These are phyloP conservation scores for Castanea sativa DNA, from an alignment of 306 rosid species.

Conservation along the genomic window DNA sequence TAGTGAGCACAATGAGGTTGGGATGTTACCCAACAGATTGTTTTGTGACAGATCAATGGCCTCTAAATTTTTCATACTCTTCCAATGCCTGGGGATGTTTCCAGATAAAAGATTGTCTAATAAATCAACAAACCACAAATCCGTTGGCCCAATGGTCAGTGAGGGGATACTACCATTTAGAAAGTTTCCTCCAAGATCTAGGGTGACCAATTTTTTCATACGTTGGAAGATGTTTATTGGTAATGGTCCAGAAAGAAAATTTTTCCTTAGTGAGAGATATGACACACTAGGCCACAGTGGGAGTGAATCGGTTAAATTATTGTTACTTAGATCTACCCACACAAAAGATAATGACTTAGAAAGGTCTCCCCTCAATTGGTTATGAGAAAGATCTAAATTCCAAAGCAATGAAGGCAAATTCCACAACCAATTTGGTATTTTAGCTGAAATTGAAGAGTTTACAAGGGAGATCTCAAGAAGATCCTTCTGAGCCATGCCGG, in stretches of 20 bases:
- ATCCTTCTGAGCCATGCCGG: slow-evolving; percentile 7
- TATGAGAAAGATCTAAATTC: neutral
- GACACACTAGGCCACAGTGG: neutral
- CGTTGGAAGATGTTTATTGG: no score
- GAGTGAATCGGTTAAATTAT: neutral
- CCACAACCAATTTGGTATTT: slow-evolving; percentile 18
- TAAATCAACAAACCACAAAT: no score
- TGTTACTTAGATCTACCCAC: neutral
- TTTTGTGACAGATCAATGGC: neutral
- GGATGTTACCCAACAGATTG: neutral
- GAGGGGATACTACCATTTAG: neutral
- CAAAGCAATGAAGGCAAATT: neutral
- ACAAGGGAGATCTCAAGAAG: neutral
- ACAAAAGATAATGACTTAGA: neutral
- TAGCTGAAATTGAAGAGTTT: neutral
- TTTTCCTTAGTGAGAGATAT: no score
- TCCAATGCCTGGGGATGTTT: neutral
- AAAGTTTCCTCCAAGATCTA: no score
- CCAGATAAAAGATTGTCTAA: neutral
- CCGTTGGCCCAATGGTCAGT: neutral
- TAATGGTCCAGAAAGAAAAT: no score
- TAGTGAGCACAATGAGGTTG: slow-evolving; percentile 1
- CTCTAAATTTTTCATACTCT: neutral
- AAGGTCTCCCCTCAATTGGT: slow-evolving; percentile 2
- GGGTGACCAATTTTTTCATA: no score